These are phyloP conservation scores for Oenanthe javanica DNA, from an alignment of 140 eudicot genomes.

Conservation along the genomic window DNA sequence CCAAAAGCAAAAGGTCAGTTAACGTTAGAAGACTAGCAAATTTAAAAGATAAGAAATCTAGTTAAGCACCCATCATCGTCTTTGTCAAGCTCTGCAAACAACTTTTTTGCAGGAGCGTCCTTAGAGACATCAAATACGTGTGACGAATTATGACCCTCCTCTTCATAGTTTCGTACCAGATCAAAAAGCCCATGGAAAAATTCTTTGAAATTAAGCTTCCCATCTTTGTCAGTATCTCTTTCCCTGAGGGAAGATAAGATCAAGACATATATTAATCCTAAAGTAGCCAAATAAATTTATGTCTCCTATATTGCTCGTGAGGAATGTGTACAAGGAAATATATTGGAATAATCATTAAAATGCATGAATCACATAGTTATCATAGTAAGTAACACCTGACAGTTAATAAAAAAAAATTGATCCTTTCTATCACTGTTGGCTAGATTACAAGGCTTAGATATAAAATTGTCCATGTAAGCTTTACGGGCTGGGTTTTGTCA, in stretches of 20 bases:
- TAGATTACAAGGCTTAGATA: background rate
- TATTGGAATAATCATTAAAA: background rate
- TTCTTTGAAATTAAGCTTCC: constrained; percentile 76
- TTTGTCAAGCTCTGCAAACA: constrained; percentile 83
- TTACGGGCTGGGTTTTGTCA: background rate
- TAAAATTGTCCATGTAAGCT: background rate
- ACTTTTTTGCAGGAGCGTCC: constrained; percentile 71
- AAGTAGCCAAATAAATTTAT: background rate
- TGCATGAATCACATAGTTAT: background rate
- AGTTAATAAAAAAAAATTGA: background rate
- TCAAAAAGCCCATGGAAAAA: constrained; percentile 93
- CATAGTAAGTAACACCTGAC: background rate
- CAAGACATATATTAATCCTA: background rate
- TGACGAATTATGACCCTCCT: constrained; percentile 55
- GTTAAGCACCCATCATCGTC: constrained; percentile 75
- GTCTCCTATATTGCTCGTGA: background rate
- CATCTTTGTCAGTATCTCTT: constrained; percentile 93
- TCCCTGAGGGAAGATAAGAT: constrained; percentile 43
- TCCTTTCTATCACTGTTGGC: background rate
- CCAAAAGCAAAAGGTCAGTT: background rate
- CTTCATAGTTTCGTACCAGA: constrained; percentile 79
- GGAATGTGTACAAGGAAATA: background rate
- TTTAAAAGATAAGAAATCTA: constrained; percentile 3
- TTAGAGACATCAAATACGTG: constrained; percentile 37
- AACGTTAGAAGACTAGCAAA: constrained; percentile 2